phyloP scores from a whole-genome alignment of 208 protist species.

The Leishmania amazonensis region DNA sequence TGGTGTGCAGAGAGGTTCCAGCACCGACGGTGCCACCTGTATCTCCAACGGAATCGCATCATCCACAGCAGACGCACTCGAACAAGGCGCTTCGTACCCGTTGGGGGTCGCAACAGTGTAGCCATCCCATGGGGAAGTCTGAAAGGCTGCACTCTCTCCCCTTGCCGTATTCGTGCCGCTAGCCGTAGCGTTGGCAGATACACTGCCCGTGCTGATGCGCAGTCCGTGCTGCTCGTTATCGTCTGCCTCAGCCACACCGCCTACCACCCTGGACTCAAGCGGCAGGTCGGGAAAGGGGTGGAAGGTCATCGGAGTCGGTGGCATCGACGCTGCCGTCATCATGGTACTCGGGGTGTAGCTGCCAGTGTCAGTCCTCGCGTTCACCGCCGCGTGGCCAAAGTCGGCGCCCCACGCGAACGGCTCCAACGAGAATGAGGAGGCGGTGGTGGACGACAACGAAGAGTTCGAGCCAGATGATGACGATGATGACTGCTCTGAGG shows the following conservation, averaged over 20 bases:
- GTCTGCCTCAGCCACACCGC: background rate
- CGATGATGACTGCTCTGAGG: background rate
- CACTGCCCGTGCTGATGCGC: background rate
- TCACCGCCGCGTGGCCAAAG: background rate
- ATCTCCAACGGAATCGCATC: slow-evolving; percentile 26
- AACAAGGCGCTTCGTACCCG: background rate
- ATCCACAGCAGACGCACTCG: slow-evolving; percentile 21
- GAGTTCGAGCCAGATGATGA: background rate
- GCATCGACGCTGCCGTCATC: slow-evolving; percentile 4
- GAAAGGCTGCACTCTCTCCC: background rate
- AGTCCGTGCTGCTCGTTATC: background rate
- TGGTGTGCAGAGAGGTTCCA: background rate
- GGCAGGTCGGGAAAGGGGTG: background rate
- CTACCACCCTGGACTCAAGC: background rate
- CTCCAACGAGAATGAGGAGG: background rate
- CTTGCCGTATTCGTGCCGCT: background rate
- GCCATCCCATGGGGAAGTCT: background rate
- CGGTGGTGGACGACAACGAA: background rate
- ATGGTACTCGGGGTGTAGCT: background rate
- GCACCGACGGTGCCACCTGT: background rate
- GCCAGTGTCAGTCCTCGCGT: background rate
- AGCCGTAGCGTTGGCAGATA: background rate
- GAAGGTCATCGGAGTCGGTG: slow-evolving; percentile 14
- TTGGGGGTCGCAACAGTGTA: background rate
- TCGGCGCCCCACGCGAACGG: background rate